phyloP scores from a whole-genome alignment of 345 rosid genomes.

The Murraya koenigii region DNA sequence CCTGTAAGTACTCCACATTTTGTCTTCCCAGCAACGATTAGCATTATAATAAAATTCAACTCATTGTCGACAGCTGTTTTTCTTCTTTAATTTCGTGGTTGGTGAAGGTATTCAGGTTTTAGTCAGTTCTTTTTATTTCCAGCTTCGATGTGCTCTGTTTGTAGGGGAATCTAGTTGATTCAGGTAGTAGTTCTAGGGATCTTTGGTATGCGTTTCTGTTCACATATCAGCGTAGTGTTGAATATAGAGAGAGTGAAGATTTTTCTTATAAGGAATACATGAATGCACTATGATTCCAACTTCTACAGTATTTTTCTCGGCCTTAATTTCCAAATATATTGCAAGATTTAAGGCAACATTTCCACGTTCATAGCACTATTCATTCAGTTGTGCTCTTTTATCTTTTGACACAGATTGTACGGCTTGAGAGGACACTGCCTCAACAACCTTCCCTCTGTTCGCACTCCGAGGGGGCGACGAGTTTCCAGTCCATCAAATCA shows the following conservation, averaged over 20 bases:
- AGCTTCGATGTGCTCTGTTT: not conserved
- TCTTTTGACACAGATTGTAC: conserved; percentile 34
- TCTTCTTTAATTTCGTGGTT: not conserved
- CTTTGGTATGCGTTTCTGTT: not conserved
- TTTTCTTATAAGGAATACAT: not conserved
- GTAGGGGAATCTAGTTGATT: not conserved
- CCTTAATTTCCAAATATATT: not conserved
- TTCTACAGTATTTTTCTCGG: not conserved
- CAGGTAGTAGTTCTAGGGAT: not conserved
- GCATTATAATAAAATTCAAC: not conserved
- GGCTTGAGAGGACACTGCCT: conserved; percentile 32
- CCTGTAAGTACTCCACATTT: conserved; percentile 39
- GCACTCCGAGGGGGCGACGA: conserved; percentile 23
- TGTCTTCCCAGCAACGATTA: not conserved
- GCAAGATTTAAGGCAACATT: not conserved
- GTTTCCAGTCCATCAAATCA: conserved; percentile 24
- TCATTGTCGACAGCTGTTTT: not conserved
- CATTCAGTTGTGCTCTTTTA: not conserved
- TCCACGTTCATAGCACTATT: not conserved
- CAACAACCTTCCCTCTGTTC: conserved; percentile 30
- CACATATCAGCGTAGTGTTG: not conserved
- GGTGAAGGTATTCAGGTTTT: not conserved
- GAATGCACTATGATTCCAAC: not conserved
- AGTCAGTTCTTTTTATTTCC: not conserved
- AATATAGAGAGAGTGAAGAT: not conserved